Percentiles rank a stretch among this genome's conserved stretches.
These are phyloP conservation scores for Termitomyces sp. DNA, from an alignment of 768 basidiomycete genomes.

Conservation along the genomic window DNA sequence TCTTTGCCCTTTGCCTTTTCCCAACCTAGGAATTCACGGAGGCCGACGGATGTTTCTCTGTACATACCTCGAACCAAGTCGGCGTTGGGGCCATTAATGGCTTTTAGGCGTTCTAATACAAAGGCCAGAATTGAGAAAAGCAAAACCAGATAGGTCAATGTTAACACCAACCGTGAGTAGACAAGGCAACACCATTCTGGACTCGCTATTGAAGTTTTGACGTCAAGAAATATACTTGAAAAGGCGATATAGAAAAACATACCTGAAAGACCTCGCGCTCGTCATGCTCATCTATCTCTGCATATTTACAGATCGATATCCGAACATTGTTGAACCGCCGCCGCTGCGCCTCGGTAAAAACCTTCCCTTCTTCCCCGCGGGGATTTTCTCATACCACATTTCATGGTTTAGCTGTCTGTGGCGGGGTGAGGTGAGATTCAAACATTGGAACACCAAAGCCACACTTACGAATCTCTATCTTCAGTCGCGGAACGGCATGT, in stretches of 20 bases:
- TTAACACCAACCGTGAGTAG: conserved; percentile 37
- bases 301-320: conserved; percentile 52
- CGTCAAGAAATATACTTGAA: not conserved
- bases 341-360: conserved; percentile 18
- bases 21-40: conserved; percentile 37
- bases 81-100: conserved; percentile 44
- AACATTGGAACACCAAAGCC: not conserved
- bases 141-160: not conserved
- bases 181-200: conserved; percentile 47
- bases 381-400: conserved; percentile 19
- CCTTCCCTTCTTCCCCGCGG: conserved; percentile 15
- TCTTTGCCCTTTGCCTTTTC: conserved; percentile 41
- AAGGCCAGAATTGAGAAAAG: not conserved
- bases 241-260: conserved; percentile 5
- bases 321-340: conserved; percentile 38
- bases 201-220: conserved; percentile 34
- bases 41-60: conserved; percentile 26
- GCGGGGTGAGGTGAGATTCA: not conserved
- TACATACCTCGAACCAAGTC: conserved; percentile 38
- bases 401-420: conserved; percentile 19
- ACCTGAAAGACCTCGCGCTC: conserved; percentile 70
- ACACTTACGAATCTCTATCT: conserved; percentile 25
- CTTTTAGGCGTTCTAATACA: conserved; percentile 43
- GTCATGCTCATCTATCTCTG: conserved; percentile 40
- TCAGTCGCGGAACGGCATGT: conserved; percentile 9